These are phyloP conservation scores for Iberis pinnata DNA, from an alignment of 345 rosid genomes.

Conservation along the genomic window DNA sequence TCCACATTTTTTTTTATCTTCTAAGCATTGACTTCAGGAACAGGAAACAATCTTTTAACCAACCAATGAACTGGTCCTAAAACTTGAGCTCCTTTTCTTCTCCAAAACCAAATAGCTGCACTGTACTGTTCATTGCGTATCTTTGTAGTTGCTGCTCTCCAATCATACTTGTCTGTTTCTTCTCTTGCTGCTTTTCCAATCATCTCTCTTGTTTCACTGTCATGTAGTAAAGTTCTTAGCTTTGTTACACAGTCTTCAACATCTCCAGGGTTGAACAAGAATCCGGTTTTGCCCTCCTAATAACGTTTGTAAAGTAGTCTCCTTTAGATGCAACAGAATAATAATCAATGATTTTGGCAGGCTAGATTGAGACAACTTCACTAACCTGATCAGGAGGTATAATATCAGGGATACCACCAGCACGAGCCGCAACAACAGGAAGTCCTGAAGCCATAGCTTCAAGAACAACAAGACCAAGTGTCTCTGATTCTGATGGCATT, in stretches of 20 bases:
- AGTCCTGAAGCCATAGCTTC: slow-evolving; percentile 97
- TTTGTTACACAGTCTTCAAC: slow-evolving; percentile 78
- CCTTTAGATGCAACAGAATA: background rate
- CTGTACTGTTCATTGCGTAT: slow-evolving; percentile 88
- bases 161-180: slow-evolving; percentile 86
- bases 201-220: slow-evolving; percentile 53
- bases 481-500: slow-evolving; percentile 98
- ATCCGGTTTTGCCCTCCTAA: slow-evolving; percentile 78
- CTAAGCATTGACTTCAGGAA: slow-evolving; percentile 39
- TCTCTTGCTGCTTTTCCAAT: slow-evolving; percentile 80
- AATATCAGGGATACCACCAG: slow-evolving; percentile 93
- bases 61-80: slow-evolving; percentile 74
- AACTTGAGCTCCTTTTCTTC: slow-evolving; percentile 66
- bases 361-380: too few species aligned
- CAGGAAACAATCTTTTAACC: slow-evolving; percentile 52
- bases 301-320: too few species aligned
- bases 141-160: slow-evolving; percentile 86
- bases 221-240: slow-evolving; percentile 43
- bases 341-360: slow-evolving; percentile 7
- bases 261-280: slow-evolving; percentile 68
- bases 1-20: too few species aligned
- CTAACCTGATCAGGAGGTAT: slow-evolving; percentile 83
- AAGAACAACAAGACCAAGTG: slow-evolving; percentile 89
- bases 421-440: slow-evolving; percentile 88
- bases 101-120: slow-evolving; percentile 98